A percentile compares a stretch with the other conserved stretches of the same genome.
phyloP scores from a whole-genome alignment of 2,329 filamentous ascomycete species.

The Cordyceps javanica region DNA sequence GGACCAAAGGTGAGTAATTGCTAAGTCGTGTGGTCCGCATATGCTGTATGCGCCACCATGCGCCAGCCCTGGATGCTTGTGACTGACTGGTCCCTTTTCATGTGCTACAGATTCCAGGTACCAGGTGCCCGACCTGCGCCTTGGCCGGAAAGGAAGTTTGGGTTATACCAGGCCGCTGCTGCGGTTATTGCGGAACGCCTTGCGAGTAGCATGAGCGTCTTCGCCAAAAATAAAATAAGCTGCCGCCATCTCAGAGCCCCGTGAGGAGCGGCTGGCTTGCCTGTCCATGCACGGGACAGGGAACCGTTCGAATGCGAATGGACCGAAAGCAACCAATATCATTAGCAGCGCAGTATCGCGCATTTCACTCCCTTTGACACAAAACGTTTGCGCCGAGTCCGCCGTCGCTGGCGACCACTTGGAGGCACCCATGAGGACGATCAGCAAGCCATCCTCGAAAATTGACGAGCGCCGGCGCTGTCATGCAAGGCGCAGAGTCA shows the following conservation, averaged over 20 bases:
- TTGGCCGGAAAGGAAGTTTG: slow-evolving; percentile 45
- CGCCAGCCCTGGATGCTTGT: background rate
- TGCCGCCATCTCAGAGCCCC: background rate
- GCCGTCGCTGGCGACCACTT: background rate
- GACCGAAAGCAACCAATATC: background rate
- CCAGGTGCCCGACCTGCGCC: slow-evolving; percentile 46
- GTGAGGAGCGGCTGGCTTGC: background rate
- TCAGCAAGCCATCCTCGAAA: background rate
- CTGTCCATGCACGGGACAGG: background rate
- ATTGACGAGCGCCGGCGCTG: background rate
- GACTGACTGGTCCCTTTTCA: background rate
- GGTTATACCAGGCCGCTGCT: slow-evolving; percentile 48
- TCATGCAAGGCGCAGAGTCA: background rate
- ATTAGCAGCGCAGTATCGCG: background rate
- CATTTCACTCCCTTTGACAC: background rate
- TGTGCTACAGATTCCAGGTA: slow-evolving; percentile 37
- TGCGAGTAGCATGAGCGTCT: slow-evolving; percentile 20
- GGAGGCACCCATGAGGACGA: background rate
- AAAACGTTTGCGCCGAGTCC: background rate
- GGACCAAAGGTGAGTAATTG: slow-evolving; percentile 8
- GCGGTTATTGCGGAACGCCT: slow-evolving; percentile 45
- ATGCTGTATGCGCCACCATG: background rate
- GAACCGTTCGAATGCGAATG: background rate
- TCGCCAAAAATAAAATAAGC: slow-evolving; percentile 1
- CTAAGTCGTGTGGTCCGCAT: background rate